A percentile compares a stretch with the other conserved stretches of the same genome.
Evolutionary conservation across 192 early-diverging fungal species (phyloP).

Genomic region (Piromyces sp.): DNA sequence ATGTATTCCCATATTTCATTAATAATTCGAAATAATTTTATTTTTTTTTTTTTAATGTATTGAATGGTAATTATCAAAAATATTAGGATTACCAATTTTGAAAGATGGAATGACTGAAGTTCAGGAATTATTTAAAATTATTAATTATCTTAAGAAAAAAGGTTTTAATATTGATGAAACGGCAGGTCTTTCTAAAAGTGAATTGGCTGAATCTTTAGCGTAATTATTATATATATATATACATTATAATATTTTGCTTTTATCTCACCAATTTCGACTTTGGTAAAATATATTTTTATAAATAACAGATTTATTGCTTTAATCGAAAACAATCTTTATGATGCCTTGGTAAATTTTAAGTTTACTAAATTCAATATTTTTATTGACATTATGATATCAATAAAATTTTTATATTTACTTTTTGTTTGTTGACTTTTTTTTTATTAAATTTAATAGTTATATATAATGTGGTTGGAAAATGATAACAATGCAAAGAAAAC

Average conservation of each 20-base stretch:
- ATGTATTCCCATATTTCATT: too few species aligned
- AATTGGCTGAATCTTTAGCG: constrained; percentile 29
- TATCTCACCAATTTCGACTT: too few species aligned
- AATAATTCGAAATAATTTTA: too few species aligned
- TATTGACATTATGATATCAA: too few species aligned
- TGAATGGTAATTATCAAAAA: background rate
- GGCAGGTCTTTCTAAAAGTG: background rate
- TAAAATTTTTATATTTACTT: too few species aligned
- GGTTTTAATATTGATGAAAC: background rate
- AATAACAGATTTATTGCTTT: constrained; percentile 38
- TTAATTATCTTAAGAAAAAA: background rate
- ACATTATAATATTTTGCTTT: too few species aligned
- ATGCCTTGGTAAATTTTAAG: constrained; percentile 54
- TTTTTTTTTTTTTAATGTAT: too few species aligned
- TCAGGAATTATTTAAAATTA: background rate
- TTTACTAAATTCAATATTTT: too few species aligned
- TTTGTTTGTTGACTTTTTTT: too few species aligned
- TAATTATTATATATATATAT: too few species aligned
- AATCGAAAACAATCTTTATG: constrained; percentile 58
- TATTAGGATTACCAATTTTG: background rate
- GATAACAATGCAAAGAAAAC: constrained; percentile 54
- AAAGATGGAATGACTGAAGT: background rate
- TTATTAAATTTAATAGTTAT: constrained; percentile 20
- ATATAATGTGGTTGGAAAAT: constrained; percentile 63
- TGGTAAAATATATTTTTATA: too few species aligned